Conservation (phyloP, 1,139 yeast genomes). For the Taiozyma sp. region DNA sequence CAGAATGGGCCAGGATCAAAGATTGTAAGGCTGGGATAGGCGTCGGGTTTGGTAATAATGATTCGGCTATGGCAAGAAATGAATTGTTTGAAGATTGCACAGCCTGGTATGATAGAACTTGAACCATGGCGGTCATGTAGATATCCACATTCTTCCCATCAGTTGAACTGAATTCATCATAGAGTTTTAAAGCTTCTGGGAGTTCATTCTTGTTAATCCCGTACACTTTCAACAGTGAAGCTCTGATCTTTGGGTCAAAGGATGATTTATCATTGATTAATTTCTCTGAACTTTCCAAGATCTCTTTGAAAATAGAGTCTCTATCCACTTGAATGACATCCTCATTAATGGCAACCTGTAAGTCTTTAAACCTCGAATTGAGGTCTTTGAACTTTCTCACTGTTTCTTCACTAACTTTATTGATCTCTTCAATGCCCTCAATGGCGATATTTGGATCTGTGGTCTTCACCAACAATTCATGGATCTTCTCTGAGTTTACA, state of each 20-base stretch:
- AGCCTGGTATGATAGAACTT: slow-evolving; percentile 38
- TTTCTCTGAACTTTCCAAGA: slow-evolving; percentile 5
- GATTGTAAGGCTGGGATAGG: slow-evolving; percentile 35
- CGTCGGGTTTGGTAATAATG: slow-evolving; percentile 35
- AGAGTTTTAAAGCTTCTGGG: slow-evolving; percentile 36
- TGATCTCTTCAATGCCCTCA: background rate
- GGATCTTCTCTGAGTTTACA: background rate
- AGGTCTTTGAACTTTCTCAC: background rate
- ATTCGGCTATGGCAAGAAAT: slow-evolving; percentile 39
- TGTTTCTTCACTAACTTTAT: slow-evolving; percentile 1
- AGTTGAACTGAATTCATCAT: slow-evolving; percentile 39
- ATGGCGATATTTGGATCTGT: background rate
- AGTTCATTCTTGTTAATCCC: slow-evolving; percentile 37
- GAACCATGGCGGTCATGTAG: slow-evolving; percentile 30
- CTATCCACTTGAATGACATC: background rate
- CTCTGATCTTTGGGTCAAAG: slow-evolving; percentile 6
- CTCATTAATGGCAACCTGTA: background rate
- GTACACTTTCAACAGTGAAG: slow-evolving; percentile 28
- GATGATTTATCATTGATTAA: slow-evolving; percentile 3
- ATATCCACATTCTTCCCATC: slow-evolving; percentile 34
- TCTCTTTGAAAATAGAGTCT: background rate
- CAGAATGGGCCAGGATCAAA: slow-evolving; percentile 42
- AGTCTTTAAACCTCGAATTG: background rate
- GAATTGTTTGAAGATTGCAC: slow-evolving; percentile 30
- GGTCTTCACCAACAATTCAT: background rate